Base-by-base conservation (phyloP, 805 yeast species). In the Candida morakotiae region DNA sequence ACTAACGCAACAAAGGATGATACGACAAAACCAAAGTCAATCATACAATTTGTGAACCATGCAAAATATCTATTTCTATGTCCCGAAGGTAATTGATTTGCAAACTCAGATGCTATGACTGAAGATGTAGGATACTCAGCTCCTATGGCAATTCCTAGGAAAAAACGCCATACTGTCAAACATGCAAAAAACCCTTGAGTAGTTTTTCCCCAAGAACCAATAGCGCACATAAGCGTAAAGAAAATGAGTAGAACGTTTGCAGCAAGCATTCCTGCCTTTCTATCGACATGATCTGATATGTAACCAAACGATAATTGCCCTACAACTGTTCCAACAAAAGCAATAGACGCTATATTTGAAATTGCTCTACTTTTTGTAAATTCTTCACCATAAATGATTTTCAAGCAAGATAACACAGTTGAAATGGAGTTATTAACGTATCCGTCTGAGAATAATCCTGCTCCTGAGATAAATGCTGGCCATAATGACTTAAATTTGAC, bases 91-190 rank as follows among this genome's bases (percentile, higher is more conserved):
- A 88, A 66, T 44, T 77, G 64, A 39, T 84, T 80, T 31, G 94
- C 79, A 27, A 94, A 93, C 61, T 89, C 97, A 20, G 96, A 88
- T 48, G 94, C 87, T 25, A 95, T 94, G 14, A 89, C 91, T 7
- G 95, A 83, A 31, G 96, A 89, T 10, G 94, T 83, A 32, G 96
- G 96, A 56, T 89, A 89, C 63, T 89, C 98, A 34, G 94, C 89
- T 51, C 98, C 98, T 49, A 91, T 85, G 51, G 89, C 94, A 46
- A 87, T 69, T 63, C 98, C 98, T 35, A 89, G 65, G 62, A 89
- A 81, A 60, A 86, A 86, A 60, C 98, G 75, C 58, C 83, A 87
- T 8, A 81, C 83, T 7, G 95, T 86, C 38, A 89, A 63, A 15
- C 93, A 91, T 11, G 87, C 81, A 44, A 91, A 77, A 68, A 89